Percentiles rank a stretch among this genome's conserved stretches.
phyloP scores from a whole-genome alignment of 2,329 filamentous ascomycete species.

The Samsoniella hepiali region DNA sequence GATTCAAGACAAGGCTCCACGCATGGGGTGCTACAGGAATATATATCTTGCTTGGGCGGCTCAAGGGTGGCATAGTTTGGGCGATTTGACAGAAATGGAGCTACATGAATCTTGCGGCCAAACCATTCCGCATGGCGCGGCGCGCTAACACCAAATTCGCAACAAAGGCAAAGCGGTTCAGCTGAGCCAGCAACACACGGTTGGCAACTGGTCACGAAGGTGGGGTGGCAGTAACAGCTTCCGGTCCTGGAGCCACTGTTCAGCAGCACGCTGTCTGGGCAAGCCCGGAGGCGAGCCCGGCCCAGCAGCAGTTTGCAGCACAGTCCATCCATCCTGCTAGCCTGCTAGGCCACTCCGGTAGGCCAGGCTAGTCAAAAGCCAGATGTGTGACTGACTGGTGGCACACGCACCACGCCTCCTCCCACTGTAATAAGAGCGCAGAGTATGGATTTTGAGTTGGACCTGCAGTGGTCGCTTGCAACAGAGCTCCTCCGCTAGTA shows the following conservation, averaged over 20 bases:
- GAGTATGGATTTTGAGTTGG: slow-evolving; percentile 9
- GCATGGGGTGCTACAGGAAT: slow-evolving; percentile 15
- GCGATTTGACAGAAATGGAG: slow-evolving; percentile 18
- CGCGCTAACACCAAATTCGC: slow-evolving; percentile 14
- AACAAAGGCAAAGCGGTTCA: slow-evolving; percentile 17
- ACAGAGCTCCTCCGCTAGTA: slow-evolving; percentile 14
- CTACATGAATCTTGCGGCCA: slow-evolving; percentile 17
- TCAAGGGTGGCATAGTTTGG: slow-evolving; percentile 10
- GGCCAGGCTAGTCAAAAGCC: not conserved
- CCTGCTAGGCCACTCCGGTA: not conserved
- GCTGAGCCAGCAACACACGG: slow-evolving; percentile 18
- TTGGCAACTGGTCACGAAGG: slow-evolving; percentile 13
- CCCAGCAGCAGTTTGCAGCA: not conserved
- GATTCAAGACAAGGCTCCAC: slow-evolving; percentile 15
- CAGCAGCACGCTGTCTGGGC: slow-evolving; percentile 2
- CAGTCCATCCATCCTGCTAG: not conserved
- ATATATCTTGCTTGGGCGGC: slow-evolving; percentile 17
- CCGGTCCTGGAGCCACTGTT: slow-evolving; percentile 9
- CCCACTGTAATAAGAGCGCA: not conserved
- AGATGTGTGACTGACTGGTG: slow-evolving; percentile 11
- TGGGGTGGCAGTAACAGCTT: slow-evolving; percentile 17
- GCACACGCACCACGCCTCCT: not conserved
- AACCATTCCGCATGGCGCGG: slow-evolving; percentile 17
- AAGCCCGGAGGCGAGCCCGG: not conserved
- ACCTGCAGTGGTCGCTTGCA: slow-evolving; percentile 8